These are phyloP conservation scores for Fomitopsis palustris DNA, from an alignment of 1,284 basidiomycete species.

Conservation along the genomic window DNA sequence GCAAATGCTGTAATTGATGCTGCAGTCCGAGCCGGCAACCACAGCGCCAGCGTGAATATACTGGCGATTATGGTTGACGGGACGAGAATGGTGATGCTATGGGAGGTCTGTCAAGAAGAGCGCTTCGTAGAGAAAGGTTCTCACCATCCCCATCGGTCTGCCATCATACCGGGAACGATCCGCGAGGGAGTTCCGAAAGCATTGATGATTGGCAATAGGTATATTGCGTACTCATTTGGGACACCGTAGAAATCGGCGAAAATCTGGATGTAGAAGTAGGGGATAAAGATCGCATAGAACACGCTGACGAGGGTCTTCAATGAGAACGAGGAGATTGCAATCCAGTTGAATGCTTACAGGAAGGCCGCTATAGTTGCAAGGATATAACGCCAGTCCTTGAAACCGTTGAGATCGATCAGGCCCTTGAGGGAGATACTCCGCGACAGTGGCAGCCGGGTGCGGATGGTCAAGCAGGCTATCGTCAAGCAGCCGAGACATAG, in stretches of 20 bases:
- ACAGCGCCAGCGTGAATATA: conserved; percentile 41
- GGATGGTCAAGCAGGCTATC: conserved; percentile 34
- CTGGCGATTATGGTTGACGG: conserved; percentile 34
- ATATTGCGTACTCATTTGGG: conserved; percentile 39
- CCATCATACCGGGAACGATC: conserved; percentile 46
- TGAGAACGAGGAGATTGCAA: conserved; percentile 27
- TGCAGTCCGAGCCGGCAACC: conserved; percentile 49
- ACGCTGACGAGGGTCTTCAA: conserved; percentile 14
- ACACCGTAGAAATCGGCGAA: conserved; percentile 43
- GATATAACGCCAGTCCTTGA: conserved; percentile 28
- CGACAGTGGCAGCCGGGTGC: conserved; percentile 32
- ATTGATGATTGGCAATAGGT: conserved; percentile 47
- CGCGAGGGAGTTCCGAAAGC: conserved; percentile 46
- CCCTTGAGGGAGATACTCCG: conserved; percentile 33
- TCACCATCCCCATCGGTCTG: conserved; percentile 40
- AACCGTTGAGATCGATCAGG: conserved; percentile 30
- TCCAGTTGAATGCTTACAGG: conserved; percentile 19
- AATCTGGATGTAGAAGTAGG: conserved; percentile 50
- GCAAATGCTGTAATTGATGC: conserved; percentile 15
- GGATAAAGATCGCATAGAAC: conserved; percentile 12
- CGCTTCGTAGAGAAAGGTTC: neutral
- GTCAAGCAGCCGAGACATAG: conserved; percentile 27
- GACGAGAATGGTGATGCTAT: conserved; percentile 28
- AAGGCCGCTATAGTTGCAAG: conserved; percentile 26
- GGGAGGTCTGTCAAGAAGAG: conserved; percentile 30